Evolutionary conservation across 306 rosid species (phyloP), one percentile per base, ranked within the genome.

Genomic region (Fragaria vesca): DNA sequence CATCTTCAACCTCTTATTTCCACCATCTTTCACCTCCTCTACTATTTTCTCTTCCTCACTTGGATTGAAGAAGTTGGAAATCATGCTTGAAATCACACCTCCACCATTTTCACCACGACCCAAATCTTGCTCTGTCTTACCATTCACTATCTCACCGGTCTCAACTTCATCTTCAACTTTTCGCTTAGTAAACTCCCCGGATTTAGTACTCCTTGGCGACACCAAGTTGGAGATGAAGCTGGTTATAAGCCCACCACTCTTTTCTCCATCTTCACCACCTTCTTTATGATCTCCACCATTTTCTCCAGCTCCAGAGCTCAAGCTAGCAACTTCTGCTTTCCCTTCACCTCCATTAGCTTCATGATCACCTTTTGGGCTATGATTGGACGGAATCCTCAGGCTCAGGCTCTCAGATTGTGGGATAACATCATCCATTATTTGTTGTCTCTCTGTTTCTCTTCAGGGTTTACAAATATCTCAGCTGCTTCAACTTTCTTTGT

Each of bases 381-480:
- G 71, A 74, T 55, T 71, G 43, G 24, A 3, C 20, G 80, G 69
- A 40, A 48, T n/a, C 46, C 43, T 50, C 51, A 61, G 24, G 30
- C 50, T 55, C 34, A 66, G 55, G 66, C 58, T 65, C 54, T 72
- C 82, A 51, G 71, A 12, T n/a, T 67, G 75, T 61, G 77, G 30
- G 5, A 77, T 16, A 66, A 51, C 32, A 78, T 78, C 85, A 71
- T 84, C 87, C 87, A 84, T 84, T 1, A 71, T 79, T 51, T 3
- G 45, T 34, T 10, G 21, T 74, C 38, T 52, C 21, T 52, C 3
- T 42, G 20, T 21, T 0, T 69, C 34, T 8, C 15, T 72, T 34
- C 36, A 0, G 47, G 65, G 47, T 51, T 36, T 24, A 1, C 24
- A 73, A 51, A 74, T 73, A 24, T 58, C 34, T 74, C 2, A 13